These are phyloP conservation scores for Delonix regia DNA, from an alignment of 306 rosid genomes.

Conservation along the genomic window DNA sequence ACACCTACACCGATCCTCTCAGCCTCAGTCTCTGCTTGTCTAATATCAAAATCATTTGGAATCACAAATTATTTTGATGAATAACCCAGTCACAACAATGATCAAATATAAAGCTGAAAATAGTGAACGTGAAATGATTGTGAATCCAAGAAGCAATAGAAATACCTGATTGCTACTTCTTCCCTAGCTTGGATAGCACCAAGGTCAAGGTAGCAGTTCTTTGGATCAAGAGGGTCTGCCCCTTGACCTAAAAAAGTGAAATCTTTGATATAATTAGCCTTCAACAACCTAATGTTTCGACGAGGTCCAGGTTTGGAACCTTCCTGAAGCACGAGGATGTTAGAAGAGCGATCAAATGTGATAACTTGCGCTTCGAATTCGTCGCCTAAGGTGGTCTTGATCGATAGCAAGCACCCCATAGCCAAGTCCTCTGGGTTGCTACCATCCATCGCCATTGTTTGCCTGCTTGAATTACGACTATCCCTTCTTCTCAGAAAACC, in stretches of 20 bases:
- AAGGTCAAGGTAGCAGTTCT: constrained; percentile 60
- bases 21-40: constrained; percentile 67
- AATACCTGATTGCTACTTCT: constrained; percentile 62
- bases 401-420: constrained; percentile 58
- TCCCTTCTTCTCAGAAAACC: neutral
- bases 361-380: constrained; percentile 86
- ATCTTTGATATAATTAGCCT: constrained; percentile 78
- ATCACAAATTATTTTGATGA: neutral
- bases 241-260: constrained; percentile 49
- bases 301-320: constrained; percentile 64
- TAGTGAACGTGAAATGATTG: neutral
- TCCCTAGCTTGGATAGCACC: constrained; percentile 57
- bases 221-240: constrained; percentile 64
- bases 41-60: constrained; percentile 25
- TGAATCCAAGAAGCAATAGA: neutral
- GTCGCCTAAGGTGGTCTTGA: constrained; percentile 82
- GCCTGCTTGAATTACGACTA: constrained; percentile 19
- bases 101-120: neutral
- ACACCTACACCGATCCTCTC: constrained; percentile 81
- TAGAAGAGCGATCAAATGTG: constrained; percentile 82
- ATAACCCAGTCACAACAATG: neutral
- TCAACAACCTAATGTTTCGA: constrained; percentile 76
- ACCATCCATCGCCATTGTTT: constrained; percentile 55
- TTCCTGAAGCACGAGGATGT: constrained; percentile 89
- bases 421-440: constrained; percentile 55